Evolutionary conservation across 2,329 filamentous ascomycete species (phyloP).

Genomic region (Metarhizium robertsii): DNA sequence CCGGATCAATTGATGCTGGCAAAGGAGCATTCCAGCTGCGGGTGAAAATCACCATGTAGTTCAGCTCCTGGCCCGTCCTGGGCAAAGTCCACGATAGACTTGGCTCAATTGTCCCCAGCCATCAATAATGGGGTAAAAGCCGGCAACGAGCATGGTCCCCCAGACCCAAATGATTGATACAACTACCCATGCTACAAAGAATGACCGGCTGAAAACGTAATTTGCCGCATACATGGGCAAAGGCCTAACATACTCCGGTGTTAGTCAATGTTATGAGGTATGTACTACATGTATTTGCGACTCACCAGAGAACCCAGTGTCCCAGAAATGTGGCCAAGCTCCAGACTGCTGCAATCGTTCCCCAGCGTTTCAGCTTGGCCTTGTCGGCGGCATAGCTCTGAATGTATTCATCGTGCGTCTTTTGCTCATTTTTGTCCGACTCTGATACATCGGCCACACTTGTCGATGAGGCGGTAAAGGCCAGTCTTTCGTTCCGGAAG

Average conservation of each 20-base stretch:
- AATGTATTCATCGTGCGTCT: slow-evolving; percentile 14
- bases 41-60: neutral
- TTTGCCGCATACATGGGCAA: slow-evolving; percentile 44
- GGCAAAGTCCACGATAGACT: slow-evolving; percentile 9
- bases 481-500: slow-evolving; percentile 29
- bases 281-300: neutral
- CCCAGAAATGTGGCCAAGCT: slow-evolving; percentile 39
- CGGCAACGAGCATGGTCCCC: slow-evolving; percentile 37
- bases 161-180: slow-evolving; percentile 44
- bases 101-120: slow-evolving; percentile 22
- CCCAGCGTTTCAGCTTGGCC: slow-evolving; percentile 34
- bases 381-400: slow-evolving; percentile 20
- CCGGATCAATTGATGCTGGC: too few species aligned
- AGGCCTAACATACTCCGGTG: slow-evolving; percentile 19
- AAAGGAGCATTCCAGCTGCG: neutral
- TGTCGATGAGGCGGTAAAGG: slow-evolving; percentile 19
- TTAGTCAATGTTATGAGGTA: neutral
- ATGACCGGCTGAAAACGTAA: slow-evolving; percentile 38
- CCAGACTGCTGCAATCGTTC: slow-evolving; percentile 34
- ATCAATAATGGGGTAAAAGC: slow-evolving; percentile 40
- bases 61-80: neutral
- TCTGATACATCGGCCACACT: neutral
- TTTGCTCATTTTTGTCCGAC: slow-evolving; percentile 10
- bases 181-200: slow-evolving; percentile 41
- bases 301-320: slow-evolving; percentile 41